Evolutionary conservation across 345 rosid species (phyloP).

Genomic region (Salix udensis): DNA sequence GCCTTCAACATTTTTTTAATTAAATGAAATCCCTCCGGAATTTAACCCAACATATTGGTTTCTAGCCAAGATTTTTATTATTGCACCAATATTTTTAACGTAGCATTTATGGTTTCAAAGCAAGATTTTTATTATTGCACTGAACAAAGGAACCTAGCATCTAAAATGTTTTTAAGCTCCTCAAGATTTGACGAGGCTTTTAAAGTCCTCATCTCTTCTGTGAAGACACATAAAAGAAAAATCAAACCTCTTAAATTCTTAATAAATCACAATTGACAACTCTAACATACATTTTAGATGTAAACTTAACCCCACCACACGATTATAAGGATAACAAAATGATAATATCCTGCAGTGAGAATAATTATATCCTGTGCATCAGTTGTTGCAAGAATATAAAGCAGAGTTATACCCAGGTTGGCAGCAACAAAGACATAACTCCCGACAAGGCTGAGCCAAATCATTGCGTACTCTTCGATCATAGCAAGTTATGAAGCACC

Average conservation of each 20-base stretch:
- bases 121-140: not conserved
- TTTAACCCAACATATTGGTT: not conserved
- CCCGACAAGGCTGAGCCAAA: constrained; percentile 97
- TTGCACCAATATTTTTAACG: not conserved
- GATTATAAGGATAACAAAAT: not conserved
- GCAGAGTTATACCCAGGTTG: constrained; percentile 75
- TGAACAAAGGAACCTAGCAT: not conserved
- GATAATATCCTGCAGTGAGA: not conserved
- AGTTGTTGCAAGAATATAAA: not conserved
- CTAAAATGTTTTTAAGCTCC: not conserved
- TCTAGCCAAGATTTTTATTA: not conserved
- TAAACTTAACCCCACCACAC: not conserved
- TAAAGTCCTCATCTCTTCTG: not conserved
- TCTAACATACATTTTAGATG: not conserved
- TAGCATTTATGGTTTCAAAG: not conserved
- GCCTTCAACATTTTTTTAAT: not conserved
- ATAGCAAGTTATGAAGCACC: constrained; percentile 97
- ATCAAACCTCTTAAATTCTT: not conserved
- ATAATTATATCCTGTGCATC: not conserved
- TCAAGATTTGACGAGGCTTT: not conserved
- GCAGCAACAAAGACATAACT: constrained; percentile 96
- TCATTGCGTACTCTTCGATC: constrained; percentile 96
- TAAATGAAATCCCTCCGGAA: not conserved
- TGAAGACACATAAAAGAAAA: not conserved
- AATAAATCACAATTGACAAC: not conserved